Base-by-base conservation (phyloP, 2,329 filamentous ascomycete genomes). In the Nothopassalora personata region DNA sequence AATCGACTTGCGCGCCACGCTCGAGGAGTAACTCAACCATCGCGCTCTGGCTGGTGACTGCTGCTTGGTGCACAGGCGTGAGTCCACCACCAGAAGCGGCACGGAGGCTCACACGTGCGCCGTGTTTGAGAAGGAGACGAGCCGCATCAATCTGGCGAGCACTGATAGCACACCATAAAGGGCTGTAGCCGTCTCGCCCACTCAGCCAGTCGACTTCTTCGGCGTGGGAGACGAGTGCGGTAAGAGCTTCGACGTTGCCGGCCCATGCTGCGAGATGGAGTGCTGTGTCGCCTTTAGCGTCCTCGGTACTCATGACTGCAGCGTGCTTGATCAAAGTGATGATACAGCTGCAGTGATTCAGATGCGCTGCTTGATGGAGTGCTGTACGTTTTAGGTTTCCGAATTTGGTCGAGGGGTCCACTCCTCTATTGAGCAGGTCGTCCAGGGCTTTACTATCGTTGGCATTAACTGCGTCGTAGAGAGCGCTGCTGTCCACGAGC, bases 161-260 rank as follows among this genome's bases (percentile, higher is more conserved):
- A 33, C 60, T 67, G 58, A 71, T 66, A 3, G 69, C 68, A 55
- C 68, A 70, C 65, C 65, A 70, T 5, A 71, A 56, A 5, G 69
- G 65, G 30, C 65, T 66, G 60, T 68, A 68, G 49, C 66, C 69
- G 50, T 71, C 69, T 1, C 68, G 61, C 3, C 68, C 68, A 23
- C 58, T 64, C 3, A 70, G 64, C 54, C 60, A 66, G 55, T 71
- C 68, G 18, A 68, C 61, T 39, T 69, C 68, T 28, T 64, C 64
- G 49, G 64, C 67, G 43, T 66, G 63, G 3, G 62, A 45, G 9
- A 71, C 60, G 6, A 71, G 60, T 9, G 63, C 49, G 5, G 60
- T 53, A 7, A 68, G 60, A 11, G 66, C 60, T 57, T 70, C 68
- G 34, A 68, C 64, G 47, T 70, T 61, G 49, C 67, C 68, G 11